phyloP scores from a whole-genome alignment of 768 basidiomycete species.

The Trametes villosa region DNA sequence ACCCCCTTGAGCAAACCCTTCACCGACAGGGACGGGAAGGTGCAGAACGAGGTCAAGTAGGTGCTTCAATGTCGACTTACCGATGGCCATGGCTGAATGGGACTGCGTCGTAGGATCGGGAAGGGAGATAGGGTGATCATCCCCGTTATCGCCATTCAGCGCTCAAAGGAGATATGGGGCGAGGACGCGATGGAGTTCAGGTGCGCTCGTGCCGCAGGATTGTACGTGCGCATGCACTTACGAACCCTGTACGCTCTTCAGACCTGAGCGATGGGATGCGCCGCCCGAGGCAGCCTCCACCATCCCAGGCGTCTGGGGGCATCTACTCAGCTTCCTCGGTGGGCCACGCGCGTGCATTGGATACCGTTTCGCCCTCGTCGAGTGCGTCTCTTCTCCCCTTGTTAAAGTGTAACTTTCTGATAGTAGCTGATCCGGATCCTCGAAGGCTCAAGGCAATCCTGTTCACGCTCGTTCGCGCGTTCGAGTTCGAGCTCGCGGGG shows the following conservation, averaged over 20 bases:
- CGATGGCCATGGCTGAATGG: too few relatives aligned
- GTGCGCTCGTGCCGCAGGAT: constrained; percentile 33
- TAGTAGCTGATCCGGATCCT: too few relatives aligned
- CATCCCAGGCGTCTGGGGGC: too few relatives aligned
- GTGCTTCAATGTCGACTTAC: constrained; percentile 31
- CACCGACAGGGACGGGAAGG: constrained; percentile 24
- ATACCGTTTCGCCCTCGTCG: too few relatives aligned
- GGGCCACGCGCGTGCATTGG: constrained; percentile 67
- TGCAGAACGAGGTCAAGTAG: constrained; percentile 22
- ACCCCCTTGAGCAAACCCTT: constrained; percentile 51
- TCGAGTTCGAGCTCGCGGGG: too few relatives aligned
- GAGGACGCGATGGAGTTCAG: constrained; percentile 64
- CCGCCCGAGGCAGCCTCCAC: constrained; percentile 51
- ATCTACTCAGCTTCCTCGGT: constrained; percentile 63
- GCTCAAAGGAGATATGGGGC: constrained; percentile 61
- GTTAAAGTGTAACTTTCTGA: too few relatives aligned
- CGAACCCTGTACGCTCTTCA: too few relatives aligned
- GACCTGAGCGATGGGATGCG: constrained; percentile 67
- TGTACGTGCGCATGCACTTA: too few relatives aligned
- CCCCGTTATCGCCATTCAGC: constrained; percentile 58
- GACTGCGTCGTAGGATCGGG: constrained; percentile 23
- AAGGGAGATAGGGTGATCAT: constrained; percentile 44
- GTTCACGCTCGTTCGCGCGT: too few relatives aligned
- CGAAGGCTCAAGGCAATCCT: too few relatives aligned
- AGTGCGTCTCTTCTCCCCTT: too few relatives aligned